These are phyloP conservation scores for Daldinia bambusicola DNA, from an alignment of 495 filamentous ascomycete species.

Conservation along the genomic window DNA sequence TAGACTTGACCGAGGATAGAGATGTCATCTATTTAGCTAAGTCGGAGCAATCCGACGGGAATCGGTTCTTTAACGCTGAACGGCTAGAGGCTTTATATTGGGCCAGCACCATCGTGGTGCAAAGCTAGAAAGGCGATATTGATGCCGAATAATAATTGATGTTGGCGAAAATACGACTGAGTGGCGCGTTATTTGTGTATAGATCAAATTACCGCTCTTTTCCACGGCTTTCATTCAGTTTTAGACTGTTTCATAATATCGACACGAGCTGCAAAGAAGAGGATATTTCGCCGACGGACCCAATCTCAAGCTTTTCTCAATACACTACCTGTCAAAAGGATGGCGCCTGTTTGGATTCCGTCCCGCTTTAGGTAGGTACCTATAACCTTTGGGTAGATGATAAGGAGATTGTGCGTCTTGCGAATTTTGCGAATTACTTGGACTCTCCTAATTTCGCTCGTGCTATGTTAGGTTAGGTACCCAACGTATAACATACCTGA, in stretches of 20 bases:
- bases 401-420: background rate
- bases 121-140: background rate
- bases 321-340: slow-evolving; percentile 3
- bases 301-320: slow-evolving; percentile 8
- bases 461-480: slow-evolving; percentile 11
- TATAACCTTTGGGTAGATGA: slow-evolving; percentile 28
- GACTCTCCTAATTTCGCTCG: slow-evolving; percentile 7
- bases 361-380: slow-evolving; percentile 36
- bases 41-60: slow-evolving; percentile 25
- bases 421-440: slow-evolving; percentile 11
- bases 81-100: slow-evolving; percentile 22
- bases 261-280: slow-evolving; percentile 18
- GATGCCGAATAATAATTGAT: background rate
- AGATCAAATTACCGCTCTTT: background rate
- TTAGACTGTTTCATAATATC: slow-evolving; percentile 16
- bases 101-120: slow-evolving; percentile 5
- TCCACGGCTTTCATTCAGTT: background rate
- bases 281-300: slow-evolving; percentile 18
- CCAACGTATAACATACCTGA: slow-evolving; percentile 2
- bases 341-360: slow-evolving; percentile 22
- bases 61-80: slow-evolving; percentile 7
- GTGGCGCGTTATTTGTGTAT: background rate
- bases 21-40: slow-evolving; percentile 25
- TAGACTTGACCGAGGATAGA: slow-evolving; percentile 32
- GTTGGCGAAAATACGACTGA: background rate